phyloP scores from a whole-genome alignment of 2,329 filamentous ascomycete genomes.

The Macrophomina phaseolina region DNA sequence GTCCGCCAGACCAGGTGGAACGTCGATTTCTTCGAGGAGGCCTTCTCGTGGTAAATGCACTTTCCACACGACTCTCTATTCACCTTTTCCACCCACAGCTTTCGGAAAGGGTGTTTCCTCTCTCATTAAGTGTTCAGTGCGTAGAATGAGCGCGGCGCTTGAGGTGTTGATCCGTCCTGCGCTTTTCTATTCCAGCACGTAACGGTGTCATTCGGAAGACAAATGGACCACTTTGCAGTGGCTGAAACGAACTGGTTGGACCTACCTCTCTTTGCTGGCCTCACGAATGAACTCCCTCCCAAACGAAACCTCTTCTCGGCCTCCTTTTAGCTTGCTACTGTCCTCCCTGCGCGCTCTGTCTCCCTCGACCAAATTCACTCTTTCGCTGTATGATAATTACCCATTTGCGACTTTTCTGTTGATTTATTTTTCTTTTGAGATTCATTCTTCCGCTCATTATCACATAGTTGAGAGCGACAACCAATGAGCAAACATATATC shows the following conservation, averaged over 20 bases:
- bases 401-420: neutral
- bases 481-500: neutral
- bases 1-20: constrained; percentile 67
- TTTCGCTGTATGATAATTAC: constrained; percentile 22
- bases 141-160: constrained; percentile 21
- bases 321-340: constrained; percentile 4
- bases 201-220: neutral
- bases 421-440: neutral
- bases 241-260: neutral
- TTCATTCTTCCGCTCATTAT: neutral
- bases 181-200: neutral
- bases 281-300: neutral
- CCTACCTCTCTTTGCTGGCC: neutral
- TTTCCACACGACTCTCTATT: neutral
- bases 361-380: neutral
- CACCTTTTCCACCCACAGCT: neutral
- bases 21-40: constrained; percentile 81
- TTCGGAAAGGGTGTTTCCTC: constrained; percentile 7
- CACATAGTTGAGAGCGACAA: neutral
- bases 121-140: constrained; percentile 15
- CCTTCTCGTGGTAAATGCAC: constrained; percentile 66
- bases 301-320: neutral
- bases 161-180: neutral
- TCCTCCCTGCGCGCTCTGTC: neutral
- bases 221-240: neutral